Conservation (phyloP, 2,329 filamentous ascomycete genomes). For the Nemania sp. region DNA sequence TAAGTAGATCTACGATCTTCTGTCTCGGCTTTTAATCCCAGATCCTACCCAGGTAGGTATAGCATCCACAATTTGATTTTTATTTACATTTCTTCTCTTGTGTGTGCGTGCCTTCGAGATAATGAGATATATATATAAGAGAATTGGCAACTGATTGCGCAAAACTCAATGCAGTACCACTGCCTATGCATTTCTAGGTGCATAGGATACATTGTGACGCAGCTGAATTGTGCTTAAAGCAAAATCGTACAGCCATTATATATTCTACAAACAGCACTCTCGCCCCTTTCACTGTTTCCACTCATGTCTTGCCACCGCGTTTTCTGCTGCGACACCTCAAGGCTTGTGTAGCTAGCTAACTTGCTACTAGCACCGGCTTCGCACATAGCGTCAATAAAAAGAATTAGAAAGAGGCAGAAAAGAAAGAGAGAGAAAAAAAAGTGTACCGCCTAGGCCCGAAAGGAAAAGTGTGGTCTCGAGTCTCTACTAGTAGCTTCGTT, state of each 20-base stretch:
- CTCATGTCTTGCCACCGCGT: constrained; percentile 10
- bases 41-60: constrained; percentile 2
- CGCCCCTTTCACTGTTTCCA: neutral
- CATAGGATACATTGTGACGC: neutral
- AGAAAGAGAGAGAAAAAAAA: neutral
- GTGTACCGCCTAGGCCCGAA: constrained; percentile 2
- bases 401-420: neutral
- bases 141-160: neutral
- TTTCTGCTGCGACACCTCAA: constrained; percentile 5
- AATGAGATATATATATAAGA: no score
- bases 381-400: neutral
- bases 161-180: neutral
- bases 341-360: neutral
- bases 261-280: neutral
- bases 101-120: neutral
- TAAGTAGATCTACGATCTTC: constrained; percentile 11
- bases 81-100: neutral
- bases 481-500: constrained; percentile 10
- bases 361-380: neutral
- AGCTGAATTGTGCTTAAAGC: neutral
- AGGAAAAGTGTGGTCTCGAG: constrained; percentile 14
- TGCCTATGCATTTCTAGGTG: neutral
- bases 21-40: constrained; percentile 15
- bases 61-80: constrained; percentile 21
- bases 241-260: neutral